Evolutionary conservation across 768 basidiomycete genomes (phyloP), one percentile per base, ranked within the genome.

Genomic region (Serpula lacrymans): DNA sequence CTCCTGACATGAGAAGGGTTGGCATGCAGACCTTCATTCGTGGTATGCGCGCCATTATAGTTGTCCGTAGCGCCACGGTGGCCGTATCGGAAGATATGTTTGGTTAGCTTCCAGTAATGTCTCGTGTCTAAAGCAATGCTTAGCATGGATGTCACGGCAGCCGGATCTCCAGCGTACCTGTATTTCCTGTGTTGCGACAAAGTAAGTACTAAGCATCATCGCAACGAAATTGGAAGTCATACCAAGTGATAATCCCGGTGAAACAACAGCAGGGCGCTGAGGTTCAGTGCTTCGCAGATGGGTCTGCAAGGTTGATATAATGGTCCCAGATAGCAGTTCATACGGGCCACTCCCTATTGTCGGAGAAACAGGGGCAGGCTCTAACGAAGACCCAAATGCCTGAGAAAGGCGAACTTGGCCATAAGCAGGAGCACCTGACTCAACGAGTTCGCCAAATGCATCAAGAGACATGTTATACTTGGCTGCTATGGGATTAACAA

Each of bases 11-110:
- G 3, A n/a, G n/a, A n/a, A n/a, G n/a, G n/a, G n/a, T n/a, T n/a
- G 16, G 22, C 16, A 13, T 9, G 11, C 46, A 14, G 3, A 59
- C 59, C 59, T 54, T 59, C 57, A 8, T 59, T 62, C 20, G 45
- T 32, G 21, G 59, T 62, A 43, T 61, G 59, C 11, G 31, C 28
- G 16, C 57, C 71, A 10, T 58, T 57, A 42, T 77, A 75, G 42
- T 55, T 67, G 35, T 53, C 55, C 23, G 25, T 17, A 16, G 23
- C 37, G 26, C 47, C 51, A n/a, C 46, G 42, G 47, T 69, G 69
- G 13, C 58, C 58, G 50, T 71, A 76, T 29, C 72, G 71, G 58
- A 71, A 71, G 41, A 74, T 74, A 45, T 73, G 64, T 24, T 47
- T 48, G 16, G 73, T 71, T 18, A 76, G 60, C 39, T 60, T 58